phyloP scores from a whole-genome alignment of 2,329 filamentous ascomycete species.

The Teratosphaeria nubilosa region DNA sequence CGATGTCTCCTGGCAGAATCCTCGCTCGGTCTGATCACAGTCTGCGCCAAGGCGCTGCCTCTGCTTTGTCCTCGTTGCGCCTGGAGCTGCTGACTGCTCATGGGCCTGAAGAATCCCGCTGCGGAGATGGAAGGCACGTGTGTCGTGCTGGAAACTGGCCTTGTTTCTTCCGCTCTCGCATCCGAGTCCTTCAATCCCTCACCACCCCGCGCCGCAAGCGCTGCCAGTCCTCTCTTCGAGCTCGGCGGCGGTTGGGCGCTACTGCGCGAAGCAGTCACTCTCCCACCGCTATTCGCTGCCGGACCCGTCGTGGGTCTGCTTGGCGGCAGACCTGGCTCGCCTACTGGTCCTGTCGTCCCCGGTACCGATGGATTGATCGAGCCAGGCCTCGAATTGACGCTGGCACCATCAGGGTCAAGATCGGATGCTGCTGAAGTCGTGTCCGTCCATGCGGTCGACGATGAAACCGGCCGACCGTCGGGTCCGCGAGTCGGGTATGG shows the following conservation, averaged over 20 bases:
- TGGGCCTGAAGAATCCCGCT: slow-evolving; percentile 78
- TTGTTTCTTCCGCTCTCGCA: not conserved
- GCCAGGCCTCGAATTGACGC: not conserved
- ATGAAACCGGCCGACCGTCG: slow-evolving; percentile 11
- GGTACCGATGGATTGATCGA: not conserved
- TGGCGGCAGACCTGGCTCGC: slow-evolving; percentile 39
- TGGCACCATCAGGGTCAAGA: not conserved
- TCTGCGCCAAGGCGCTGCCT: slow-evolving; percentile 15
- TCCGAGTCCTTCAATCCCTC: not conserved
- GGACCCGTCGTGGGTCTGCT: slow-evolving; percentile 28
- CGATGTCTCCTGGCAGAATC: slow-evolving; percentile 37
- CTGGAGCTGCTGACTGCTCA: slow-evolving; percentile 92
- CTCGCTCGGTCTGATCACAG: slow-evolving; percentile 9
- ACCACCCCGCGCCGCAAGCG: slow-evolving; percentile 6
- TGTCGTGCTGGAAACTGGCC: slow-evolving; percentile 33
- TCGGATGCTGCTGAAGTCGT: slow-evolving; percentile 1
- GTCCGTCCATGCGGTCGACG: slow-evolving; percentile 11
- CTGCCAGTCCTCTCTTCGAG: slow-evolving; percentile 11
- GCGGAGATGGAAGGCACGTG: slow-evolving; percentile 85
- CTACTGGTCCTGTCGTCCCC: slow-evolving; percentile 35
- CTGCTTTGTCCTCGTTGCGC: slow-evolving; percentile 64
- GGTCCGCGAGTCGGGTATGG: slow-evolving; percentile 11
- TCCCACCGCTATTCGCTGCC: slow-evolving; percentile 23
- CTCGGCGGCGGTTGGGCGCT: slow-evolving; percentile 8
- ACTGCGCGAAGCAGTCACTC: slow-evolving; percentile 13